Evolutionary conservation across 129 eudicot species (phyloP).

Genomic region (Pulicaria dysenterica): DNA sequence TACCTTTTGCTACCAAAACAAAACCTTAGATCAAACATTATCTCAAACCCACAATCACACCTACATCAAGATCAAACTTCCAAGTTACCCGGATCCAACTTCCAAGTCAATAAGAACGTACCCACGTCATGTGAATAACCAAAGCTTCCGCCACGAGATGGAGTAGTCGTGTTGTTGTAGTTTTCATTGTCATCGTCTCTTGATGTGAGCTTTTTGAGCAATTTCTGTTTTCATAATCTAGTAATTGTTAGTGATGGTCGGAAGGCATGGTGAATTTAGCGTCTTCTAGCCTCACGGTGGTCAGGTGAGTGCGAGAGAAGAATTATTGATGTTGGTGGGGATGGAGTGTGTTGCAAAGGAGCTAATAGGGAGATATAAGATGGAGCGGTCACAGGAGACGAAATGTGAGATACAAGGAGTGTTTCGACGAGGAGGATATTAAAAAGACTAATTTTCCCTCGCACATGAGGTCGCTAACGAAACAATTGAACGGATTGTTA

Average conservation of each 20-base stretch:
- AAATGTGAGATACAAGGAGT: no score
- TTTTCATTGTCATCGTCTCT: background rate
- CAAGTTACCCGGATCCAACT: constrained; percentile 21
- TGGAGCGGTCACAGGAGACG: no score
- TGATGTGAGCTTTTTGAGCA: constrained; percentile 8
- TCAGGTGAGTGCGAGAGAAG: background rate
- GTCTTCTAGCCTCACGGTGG: background rate
- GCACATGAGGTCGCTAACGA: no score
- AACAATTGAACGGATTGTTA: no score
- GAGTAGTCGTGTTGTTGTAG: background rate
- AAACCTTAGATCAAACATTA: no score
- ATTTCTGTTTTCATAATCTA: background rate
- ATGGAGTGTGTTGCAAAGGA: background rate
- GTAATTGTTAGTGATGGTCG: background rate
- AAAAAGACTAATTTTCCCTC: no score
- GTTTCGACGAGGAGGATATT: no score
- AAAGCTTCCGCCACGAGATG: constrained; percentile 12
- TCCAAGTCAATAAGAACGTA: no score
- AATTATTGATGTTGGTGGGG: background rate
- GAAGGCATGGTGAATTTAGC: constrained; percentile 9
- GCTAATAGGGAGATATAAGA: no score
- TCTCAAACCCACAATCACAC: constrained; percentile 9
- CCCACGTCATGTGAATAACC: constrained; percentile 16
- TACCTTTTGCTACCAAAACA: no score
- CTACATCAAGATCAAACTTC: constrained; percentile 16